These are phyloP conservation scores for Eragrostis tef DNA, from an alignment of 202 grass and related monocot genomes.

Conservation along the genomic window DNA sequence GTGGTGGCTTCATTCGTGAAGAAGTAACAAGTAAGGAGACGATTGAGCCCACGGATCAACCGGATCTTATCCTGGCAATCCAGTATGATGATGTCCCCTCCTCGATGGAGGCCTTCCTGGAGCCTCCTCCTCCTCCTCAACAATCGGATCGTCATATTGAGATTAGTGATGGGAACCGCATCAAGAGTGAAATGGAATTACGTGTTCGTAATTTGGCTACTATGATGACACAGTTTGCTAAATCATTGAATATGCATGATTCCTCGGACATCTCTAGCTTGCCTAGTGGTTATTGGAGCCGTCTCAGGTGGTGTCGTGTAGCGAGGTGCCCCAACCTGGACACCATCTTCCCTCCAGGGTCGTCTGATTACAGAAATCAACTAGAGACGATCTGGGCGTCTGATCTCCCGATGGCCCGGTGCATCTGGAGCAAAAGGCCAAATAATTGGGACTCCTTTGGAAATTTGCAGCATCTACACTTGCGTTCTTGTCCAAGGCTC, in stretches of 20 bases:
- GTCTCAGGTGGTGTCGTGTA: background rate
- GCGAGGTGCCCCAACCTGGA: conserved; percentile 30
- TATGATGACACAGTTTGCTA: rapidly evolving
- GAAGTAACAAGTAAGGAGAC: rapidly evolving
- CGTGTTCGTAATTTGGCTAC: too few species aligned
- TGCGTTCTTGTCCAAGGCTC: conserved; percentile 35
- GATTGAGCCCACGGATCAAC: background rate
- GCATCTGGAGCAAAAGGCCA: background rate
- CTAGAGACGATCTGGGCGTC: conserved; percentile 16
- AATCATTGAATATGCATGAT: conserved; percentile 21
- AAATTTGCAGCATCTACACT: conserved; percentile 6
- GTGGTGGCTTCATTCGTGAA: too few species aligned
- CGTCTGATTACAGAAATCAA: rapidly evolving
- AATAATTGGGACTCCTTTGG: rapidly evolving
- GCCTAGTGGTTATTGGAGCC: rapidly evolving
- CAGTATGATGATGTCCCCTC: background rate
- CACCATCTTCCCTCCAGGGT: background rate
- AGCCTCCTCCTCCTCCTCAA: background rate
- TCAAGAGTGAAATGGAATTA: background rate
- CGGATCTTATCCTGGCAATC: background rate
- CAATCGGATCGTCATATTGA: background rate
- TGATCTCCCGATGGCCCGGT: background rate
- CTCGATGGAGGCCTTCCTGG: background rate
- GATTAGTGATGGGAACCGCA: background rate
- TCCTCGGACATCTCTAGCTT: background rate